phyloP scores from a whole-genome alignment of 2,329 filamentous ascomycete genomes.

The Grosmannia huntii region DNA sequence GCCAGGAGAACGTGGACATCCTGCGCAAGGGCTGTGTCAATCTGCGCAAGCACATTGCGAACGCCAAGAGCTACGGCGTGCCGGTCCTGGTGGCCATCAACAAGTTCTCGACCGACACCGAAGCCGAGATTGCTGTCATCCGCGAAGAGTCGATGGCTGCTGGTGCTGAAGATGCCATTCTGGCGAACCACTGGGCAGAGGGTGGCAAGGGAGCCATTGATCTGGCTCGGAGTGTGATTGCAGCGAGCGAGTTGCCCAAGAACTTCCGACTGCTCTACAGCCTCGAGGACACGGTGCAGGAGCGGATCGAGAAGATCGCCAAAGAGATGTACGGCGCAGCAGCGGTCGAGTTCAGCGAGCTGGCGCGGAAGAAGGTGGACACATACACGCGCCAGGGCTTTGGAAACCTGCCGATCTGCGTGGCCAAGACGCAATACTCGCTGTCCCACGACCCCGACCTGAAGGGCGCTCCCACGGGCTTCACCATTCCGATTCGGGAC shows the following conservation, averaged over 20 bases:
- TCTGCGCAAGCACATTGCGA: slow-evolving; percentile 86
- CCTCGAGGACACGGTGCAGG: slow-evolving; percentile 61
- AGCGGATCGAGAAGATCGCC: slow-evolving; percentile 81
- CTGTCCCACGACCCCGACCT: slow-evolving; percentile 84
- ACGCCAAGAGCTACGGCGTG: slow-evolving; percentile 78
- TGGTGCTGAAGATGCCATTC: slow-evolving; percentile 84
- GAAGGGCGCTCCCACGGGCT: slow-evolving; percentile 90
- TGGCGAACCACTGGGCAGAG: slow-evolving; percentile 94
- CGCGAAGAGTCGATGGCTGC: slow-evolving; percentile 84
- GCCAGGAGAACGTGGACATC: slow-evolving; percentile 84
- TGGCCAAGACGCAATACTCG: slow-evolving; percentile 98
- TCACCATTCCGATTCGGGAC: slow-evolving; percentile 88
- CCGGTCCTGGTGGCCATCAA: slow-evolving; percentile 97
- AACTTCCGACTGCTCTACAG: slow-evolving; percentile 80
- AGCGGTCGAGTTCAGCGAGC: slow-evolving; percentile 82
- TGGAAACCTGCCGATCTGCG: slow-evolving; percentile 84
- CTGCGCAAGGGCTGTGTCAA: slow-evolving; percentile 86
- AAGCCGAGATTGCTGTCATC: slow-evolving; percentile 79
- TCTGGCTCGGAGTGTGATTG: slow-evolving; percentile 75
- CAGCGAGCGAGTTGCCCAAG: slow-evolving; percentile 70
- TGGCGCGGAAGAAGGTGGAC: slow-evolving; percentile 92
- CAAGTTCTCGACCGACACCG: slow-evolving; percentile 86
- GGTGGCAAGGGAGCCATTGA: slow-evolving; percentile 84
- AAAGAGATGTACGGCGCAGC: slow-evolving; percentile 89
- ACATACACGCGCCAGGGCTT: slow-evolving; percentile 88